Evolutionary conservation across 441 rosid genomes (phyloP).

Genomic region (Populus hybrid): DNA sequence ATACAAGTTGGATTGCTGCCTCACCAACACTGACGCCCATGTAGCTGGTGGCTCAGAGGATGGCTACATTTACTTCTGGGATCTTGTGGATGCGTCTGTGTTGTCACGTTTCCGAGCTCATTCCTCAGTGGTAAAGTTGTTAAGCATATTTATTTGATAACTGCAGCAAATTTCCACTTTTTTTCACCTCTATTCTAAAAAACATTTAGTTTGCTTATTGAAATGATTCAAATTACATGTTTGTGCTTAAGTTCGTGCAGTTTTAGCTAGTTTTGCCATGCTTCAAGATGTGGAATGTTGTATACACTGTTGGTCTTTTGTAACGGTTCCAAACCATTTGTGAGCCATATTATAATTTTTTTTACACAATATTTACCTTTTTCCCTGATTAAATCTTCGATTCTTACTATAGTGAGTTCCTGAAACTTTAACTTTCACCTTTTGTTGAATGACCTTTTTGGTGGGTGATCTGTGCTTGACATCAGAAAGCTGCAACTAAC

Average conservation of each 20-base stretch:
- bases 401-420: background rate
- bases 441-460: background rate
- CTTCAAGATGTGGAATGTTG: background rate
- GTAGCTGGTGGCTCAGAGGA: constrained; percentile 95
- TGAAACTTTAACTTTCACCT: background rate
- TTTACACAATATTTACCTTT: background rate
- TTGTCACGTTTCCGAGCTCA: constrained; percentile 75
- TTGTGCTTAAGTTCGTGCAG: background rate
- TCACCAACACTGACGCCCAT: constrained; percentile 79
- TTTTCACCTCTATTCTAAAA: background rate
- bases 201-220: background rate
- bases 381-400: background rate
- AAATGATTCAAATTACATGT: background rate
- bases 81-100: constrained; percentile 87
- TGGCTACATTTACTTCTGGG: constrained; percentile 93
- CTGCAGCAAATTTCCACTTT: background rate
- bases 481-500: background rate
- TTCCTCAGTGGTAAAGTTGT: constrained; percentile 66
- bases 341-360: too few relatives aligned
- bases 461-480: background rate
- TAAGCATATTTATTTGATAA: background rate
- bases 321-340: background rate
- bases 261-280: background rate
- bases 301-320: background rate
- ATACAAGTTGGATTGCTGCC: constrained; percentile 92